phyloP scores from a whole-genome alignment of 2,329 filamentous ascomycete genomes.

The Pleurostoma richardsiae region DNA sequence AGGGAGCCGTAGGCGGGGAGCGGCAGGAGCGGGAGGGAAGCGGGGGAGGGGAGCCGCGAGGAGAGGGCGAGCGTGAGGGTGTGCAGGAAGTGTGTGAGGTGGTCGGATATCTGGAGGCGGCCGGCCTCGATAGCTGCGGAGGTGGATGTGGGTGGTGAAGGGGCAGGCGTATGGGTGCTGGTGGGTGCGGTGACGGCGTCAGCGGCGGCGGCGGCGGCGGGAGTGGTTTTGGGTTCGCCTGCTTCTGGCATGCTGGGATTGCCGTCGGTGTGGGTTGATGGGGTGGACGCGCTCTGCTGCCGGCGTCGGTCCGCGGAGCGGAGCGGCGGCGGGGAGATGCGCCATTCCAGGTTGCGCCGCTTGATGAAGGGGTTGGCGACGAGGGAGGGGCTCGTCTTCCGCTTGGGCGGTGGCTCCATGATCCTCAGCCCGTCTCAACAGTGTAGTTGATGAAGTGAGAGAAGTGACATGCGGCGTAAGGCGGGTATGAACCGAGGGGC shows the following conservation, averaged over 20 bases:
- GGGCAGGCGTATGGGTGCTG: neutral
- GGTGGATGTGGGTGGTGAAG: conserved; percentile 10
- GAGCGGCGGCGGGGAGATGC: conserved; percentile 6
- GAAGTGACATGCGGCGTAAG: too few species aligned
- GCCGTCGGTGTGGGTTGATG: neutral
- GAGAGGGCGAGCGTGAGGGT: conserved; percentile 16
- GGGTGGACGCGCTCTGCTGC: conserved; percentile 5
- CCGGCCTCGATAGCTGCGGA: conserved; percentile 36
- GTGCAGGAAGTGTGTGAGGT: conserved; percentile 30
- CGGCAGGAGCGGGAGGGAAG: conserved; percentile 22
- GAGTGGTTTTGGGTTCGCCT: neutral
- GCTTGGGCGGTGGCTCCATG: neutral
- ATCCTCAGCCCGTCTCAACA: too few species aligned
- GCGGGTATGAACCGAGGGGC: too few species aligned
- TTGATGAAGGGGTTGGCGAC: conserved; percentile 42
- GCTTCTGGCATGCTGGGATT: conserved; percentile 2
- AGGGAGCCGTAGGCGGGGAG: conserved; percentile 27
- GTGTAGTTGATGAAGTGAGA: too few species aligned
- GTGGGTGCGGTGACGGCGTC: conserved; percentile 7
- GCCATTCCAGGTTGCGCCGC: conserved; percentile 38
- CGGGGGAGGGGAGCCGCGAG: conserved; percentile 15
- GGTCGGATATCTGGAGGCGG: conserved; percentile 26
- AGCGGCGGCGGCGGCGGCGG: neutral
- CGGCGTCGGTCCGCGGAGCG: conserved; percentile 18
- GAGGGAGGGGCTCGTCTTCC: conserved; percentile 21